phyloP scores from a whole-genome alignment of 805 yeast genomes.

The Ogataea degrootiae region DNA sequence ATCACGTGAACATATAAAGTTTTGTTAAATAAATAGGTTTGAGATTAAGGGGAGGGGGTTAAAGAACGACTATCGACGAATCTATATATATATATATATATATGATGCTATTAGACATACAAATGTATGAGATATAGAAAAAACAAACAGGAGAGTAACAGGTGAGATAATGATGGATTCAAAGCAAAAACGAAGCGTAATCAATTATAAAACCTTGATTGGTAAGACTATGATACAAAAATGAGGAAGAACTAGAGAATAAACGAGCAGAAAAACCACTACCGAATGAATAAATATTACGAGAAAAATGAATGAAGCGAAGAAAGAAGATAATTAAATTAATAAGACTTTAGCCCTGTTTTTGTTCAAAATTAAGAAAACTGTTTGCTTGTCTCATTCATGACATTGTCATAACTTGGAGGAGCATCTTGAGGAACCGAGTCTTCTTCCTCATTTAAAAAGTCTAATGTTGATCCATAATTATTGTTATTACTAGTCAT shows the following conservation, averaged over 20 bases:
- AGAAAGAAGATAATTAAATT: not conserved
- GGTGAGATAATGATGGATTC: no score
- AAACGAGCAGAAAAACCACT: not conserved
- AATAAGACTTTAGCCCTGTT: not conserved
- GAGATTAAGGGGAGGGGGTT: no score
- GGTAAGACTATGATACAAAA: not conserved
- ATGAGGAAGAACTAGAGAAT: not conserved
- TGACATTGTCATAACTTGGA: slow-evolving; percentile 33
- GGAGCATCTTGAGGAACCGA: slow-evolving; percentile 26
- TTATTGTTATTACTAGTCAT: slow-evolving; percentile 2
- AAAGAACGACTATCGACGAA: no score
- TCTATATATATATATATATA: no score
- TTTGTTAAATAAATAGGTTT: no score
- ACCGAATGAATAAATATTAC: not conserved
- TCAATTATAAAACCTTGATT: no score
- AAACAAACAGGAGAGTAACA: no score
- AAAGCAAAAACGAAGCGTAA: no score
- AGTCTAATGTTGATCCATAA: slow-evolving; percentile 13
- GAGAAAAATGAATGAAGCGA: not conserved
- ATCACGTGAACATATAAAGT: no score
- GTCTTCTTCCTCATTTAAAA: slow-evolving; percentile 4
- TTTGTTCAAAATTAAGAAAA: slow-evolving; percentile 4
- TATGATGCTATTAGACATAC: no score
- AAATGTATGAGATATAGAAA: no score
- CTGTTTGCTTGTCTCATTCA: slow-evolving; percentile 30